Conservation (phyloP, 257 asterid species). For the Ballota nigra region DNA sequence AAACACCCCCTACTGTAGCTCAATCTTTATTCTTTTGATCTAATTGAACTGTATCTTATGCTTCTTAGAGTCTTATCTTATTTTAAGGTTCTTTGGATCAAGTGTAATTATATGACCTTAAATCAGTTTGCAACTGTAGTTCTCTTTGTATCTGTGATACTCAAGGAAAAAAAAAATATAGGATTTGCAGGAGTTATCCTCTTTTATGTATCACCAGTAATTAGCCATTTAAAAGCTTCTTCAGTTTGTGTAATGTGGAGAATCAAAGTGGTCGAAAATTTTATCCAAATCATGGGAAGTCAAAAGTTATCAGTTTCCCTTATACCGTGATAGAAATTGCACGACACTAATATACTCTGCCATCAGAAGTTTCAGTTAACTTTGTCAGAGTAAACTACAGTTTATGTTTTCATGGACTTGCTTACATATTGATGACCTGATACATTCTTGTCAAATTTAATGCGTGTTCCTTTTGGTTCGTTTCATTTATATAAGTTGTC, state of each 20-base stretch:
- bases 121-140: not conserved
- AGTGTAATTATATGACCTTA: not conserved
- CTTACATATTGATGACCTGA: not conserved
- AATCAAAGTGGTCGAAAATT: not conserved
- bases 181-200: not conserved
- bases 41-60: conserved; percentile 5
- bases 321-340: not conserved
- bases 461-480: not conserved
- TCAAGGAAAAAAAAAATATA: not conserved
- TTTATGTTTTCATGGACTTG: not conserved
- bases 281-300: conserved; percentile 8
- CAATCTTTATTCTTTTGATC: not conserved
- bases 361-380: not conserved
- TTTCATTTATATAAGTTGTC: not conserved
- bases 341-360: not conserved
- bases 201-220: not conserved
- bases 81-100: conserved; percentile 1
- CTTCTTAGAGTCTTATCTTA: conserved; percentile 9
- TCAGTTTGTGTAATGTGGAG: not conserved
- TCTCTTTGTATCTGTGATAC: not conserved
- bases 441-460: not conserved
- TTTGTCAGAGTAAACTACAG: conserved; percentile 3
- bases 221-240: not conserved
- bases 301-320: not conserved
- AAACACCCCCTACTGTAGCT: not conserved